Evolutionary conservation across 768 basidiomycete genomes (phyloP).

Genomic region (Coprinopsis sp.): DNA sequence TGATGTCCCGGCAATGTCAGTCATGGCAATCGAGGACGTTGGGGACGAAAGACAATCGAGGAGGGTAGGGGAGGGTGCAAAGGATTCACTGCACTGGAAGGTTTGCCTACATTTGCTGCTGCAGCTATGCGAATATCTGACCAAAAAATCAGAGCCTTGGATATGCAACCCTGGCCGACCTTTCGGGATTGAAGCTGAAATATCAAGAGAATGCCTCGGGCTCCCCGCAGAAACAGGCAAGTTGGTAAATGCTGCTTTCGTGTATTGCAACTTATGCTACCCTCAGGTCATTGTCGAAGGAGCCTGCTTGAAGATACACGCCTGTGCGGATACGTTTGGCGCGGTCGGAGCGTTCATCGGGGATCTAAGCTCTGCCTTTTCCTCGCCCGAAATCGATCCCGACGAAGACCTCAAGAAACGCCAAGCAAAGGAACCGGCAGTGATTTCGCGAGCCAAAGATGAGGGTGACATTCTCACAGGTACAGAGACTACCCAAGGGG

Average conservation of each 20-base stretch:
- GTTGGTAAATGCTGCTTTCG: conserved; percentile 9
- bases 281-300: conserved; percentile 52
- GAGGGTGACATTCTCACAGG: conserved; percentile 31
- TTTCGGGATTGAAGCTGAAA: conserved; percentile 39
- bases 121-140: no score
- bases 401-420: no score
- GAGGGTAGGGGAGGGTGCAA: conserved; percentile 11
- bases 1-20: conserved; percentile 40
- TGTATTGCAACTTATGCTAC: background rate
- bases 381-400: conserved; percentile 29
- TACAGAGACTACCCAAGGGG: conserved; percentile 15
- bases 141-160: conserved; percentile 62
- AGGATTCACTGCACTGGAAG: conserved; percentile 59
- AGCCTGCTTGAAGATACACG: conserved; percentile 52
- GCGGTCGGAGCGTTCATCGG: conserved; percentile 52
- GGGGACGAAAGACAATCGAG: conserved; percentile 20
- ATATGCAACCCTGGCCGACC: conserved; percentile 64
- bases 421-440: conserved; percentile 6
- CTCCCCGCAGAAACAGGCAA: conserved; percentile 37
- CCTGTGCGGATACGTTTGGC: conserved; percentile 74
- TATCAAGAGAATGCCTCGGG: conserved; percentile 4
- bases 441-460: conserved; percentile 11
- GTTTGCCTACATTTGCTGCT: conserved; percentile 45
- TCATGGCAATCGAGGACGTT: conserved; percentile 40
- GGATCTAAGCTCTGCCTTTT: conserved; percentile 45